Evolutionary conservation across 2,329 filamentous ascomycete genomes (phyloP).

Genomic region (Moelleriella libera): DNA sequence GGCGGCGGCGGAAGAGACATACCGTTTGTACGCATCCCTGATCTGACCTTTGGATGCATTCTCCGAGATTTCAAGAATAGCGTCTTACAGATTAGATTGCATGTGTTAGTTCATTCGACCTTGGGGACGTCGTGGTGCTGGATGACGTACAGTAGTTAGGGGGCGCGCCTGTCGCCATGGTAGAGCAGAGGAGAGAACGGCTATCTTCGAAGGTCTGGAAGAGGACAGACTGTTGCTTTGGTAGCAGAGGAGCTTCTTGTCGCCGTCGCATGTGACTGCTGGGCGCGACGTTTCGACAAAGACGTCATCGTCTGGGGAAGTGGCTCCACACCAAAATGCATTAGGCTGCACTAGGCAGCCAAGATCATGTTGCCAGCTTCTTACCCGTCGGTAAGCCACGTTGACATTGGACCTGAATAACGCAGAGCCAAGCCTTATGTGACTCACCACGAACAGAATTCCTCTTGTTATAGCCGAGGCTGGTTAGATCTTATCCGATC

Average conservation of each 20-base stretch:
- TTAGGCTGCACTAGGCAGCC: background rate
- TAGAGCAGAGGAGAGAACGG: slow-evolving; percentile 1
- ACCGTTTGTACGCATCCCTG: slow-evolving; percentile 90
- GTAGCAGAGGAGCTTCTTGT: background rate
- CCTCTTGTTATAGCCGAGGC: too few species aligned
- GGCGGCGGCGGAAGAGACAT: slow-evolving; percentile 4
- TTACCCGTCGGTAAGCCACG: too few species aligned
- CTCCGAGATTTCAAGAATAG: slow-evolving; percentile 57
- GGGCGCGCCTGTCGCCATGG: slow-evolving; percentile 25
- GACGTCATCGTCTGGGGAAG: background rate
- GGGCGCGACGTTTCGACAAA: background rate
- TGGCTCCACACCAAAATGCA: background rate
- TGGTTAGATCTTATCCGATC: too few species aligned
- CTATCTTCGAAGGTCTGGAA: background rate
- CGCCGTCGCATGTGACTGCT: background rate
- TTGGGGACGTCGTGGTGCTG: background rate
- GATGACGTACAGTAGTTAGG: slow-evolving; percentile 42
- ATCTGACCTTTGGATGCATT: slow-evolving; percentile 71
- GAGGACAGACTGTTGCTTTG: background rate
- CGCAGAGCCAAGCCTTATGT: too few species aligned
- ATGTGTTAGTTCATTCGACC: background rate
- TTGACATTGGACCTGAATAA: too few species aligned
- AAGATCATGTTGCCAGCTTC: too few species aligned
- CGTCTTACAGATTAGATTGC: slow-evolving; percentile 34
- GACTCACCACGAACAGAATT: too few species aligned